Conservation (phyloP, 116 monocot species). For the Dioscorea cayenensis region DNA sequence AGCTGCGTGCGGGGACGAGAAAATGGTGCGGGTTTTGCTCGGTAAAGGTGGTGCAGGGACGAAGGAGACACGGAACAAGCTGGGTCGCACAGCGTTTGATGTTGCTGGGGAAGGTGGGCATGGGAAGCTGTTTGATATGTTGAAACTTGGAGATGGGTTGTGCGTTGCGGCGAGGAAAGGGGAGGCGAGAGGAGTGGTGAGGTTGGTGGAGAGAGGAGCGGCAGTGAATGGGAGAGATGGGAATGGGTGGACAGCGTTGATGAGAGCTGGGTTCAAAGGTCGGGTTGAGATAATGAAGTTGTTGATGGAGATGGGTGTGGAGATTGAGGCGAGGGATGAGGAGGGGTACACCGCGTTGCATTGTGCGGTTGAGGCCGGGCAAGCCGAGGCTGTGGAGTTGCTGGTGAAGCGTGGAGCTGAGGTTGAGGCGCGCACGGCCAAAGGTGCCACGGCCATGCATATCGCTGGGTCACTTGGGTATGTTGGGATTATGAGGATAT, state of each 20-base stretch:
- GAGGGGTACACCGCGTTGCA: conserved; percentile 61
- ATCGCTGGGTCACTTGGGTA: conserved; percentile 31
- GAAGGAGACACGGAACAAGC: conserved; percentile 25
- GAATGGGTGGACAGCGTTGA: conserved; percentile 59
- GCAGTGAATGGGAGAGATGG: conserved; percentile 36
- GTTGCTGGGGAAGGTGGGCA: conserved; percentile 32
- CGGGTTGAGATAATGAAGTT: conserved; percentile 21
- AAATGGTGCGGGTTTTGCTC: conserved; percentile 27
- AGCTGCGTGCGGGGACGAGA: conserved; percentile 39
- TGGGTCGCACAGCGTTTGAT: conserved; percentile 33
- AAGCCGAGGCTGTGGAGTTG: conserved; percentile 42
- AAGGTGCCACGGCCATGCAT: conserved; percentile 32
- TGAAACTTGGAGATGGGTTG: conserved; percentile 20
- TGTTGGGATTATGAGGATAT: conserved; percentile 26
- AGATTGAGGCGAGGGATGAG: conserved; percentile 35
- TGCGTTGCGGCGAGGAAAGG: conserved; percentile 35
- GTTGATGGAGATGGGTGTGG: conserved; percentile 37
- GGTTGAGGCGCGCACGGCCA: conserved; percentile 26
- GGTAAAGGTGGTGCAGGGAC: conserved; percentile 24
- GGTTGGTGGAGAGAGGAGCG: conserved; percentile 38
- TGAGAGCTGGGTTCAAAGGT: conserved; percentile 58
- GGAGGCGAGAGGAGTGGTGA: conserved; percentile 13
- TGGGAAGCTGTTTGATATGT: conserved; percentile 16
- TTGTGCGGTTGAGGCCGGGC: conserved; percentile 49
- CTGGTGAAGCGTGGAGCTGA: conserved; percentile 47